Evolutionary conservation across 2,329 filamentous ascomycete species (phyloP), one percentile per base, ranked within the genome.

Genomic region (Clonostachys rosea): DNA sequence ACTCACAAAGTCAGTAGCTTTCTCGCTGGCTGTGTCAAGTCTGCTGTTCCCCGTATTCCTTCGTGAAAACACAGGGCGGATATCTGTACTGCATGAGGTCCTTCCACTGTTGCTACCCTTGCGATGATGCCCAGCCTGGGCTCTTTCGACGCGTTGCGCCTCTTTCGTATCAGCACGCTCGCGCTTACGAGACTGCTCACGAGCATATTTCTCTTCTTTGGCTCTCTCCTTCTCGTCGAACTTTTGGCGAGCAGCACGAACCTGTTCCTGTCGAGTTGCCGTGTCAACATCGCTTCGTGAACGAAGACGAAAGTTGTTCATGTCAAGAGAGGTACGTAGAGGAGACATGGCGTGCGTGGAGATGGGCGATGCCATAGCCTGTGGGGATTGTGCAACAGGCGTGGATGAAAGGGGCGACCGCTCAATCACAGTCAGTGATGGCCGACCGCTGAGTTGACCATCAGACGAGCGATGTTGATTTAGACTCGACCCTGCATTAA

Each of bases 171-270:
- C 75, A n/a, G 73, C 73, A 42, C 79, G 79, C 59, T 84, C 80
- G 35, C 76, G 73, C 50, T 77, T 80, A 52, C 71, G 73, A 48
- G 77, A 71, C 66, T 82, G 74, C 54, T 83, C 78, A 12, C 75
- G 75, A 14, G 76, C 79, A 43, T 79, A 79, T 57, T 83, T 84
- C 58, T 83, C 81, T 35, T 83, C 76, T 63, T 85, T 84, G 46
- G 68, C 68, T 14, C 71, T 71, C 60, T 86, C 80, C 58, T 78
- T 80, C 58, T 81, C 76, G 57, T 83, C 74, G 51, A 84, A 85
- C 56, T 79, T 81, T 55, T 78, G 78, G 46, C 82, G 79, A 5
- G 80, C 81, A 56, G 78, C 75, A 41, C 78, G 74, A 34, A 86
- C 76, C 40, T 80, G 76, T 50, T 83, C 79, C 44, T 74, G 68